Evolutionary conservation across 108 stramenopile species (phyloP).

Genomic region (Fistulifera pelliculosa): DNA sequence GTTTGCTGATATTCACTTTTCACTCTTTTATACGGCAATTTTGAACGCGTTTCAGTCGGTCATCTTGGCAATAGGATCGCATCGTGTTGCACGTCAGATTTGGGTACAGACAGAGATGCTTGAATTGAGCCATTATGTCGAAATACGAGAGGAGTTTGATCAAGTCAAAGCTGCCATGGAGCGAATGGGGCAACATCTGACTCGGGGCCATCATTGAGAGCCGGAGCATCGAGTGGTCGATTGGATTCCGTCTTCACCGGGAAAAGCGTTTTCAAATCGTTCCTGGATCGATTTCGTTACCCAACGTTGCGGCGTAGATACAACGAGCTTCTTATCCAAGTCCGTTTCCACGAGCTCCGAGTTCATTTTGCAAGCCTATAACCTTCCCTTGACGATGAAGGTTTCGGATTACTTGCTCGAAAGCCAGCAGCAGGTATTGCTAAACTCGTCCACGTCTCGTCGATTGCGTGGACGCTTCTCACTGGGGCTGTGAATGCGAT

Average conservation of each 20-base stretch:
- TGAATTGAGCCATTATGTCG: slow-evolving; percentile 84
- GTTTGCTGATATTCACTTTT: slow-evolving; percentile 85
- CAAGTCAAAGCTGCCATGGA: slow-evolving; percentile 15
- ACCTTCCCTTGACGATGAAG: slow-evolving; percentile 61
- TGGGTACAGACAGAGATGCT: slow-evolving; percentile 79
- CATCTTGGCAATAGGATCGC: slow-evolving; percentile 41
- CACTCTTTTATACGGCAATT: slow-evolving; percentile 77
- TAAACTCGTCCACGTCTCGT: slow-evolving; percentile 64
- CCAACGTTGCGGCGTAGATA: slow-evolving; percentile 31
- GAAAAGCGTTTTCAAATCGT: background rate
- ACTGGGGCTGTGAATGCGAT: slow-evolving; percentile 46
- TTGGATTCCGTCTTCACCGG: background rate
- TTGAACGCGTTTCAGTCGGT: slow-evolving; percentile 75
- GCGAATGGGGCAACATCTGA: background rate
- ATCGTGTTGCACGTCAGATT: slow-evolving; percentile 36
- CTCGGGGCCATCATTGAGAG: background rate
- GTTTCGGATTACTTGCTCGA: slow-evolving; percentile 72
- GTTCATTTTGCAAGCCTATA: slow-evolving; percentile 72
- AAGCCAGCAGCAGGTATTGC: slow-evolving; percentile 46
- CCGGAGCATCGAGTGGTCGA: background rate
- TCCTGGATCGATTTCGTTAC: slow-evolving; percentile 5
- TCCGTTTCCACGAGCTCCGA: slow-evolving; percentile 79
- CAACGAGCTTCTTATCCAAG: slow-evolving; percentile 52
- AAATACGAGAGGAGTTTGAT: slow-evolving; percentile 81
- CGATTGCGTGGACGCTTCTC: slow-evolving; percentile 67